A percentile compares a stretch with the other conserved stretches of the same genome.
These are phyloP conservation scores for Rhodamnia rubescens DNA, from an alignment of 345 rosid genomes.

Conservation along the genomic window DNA sequence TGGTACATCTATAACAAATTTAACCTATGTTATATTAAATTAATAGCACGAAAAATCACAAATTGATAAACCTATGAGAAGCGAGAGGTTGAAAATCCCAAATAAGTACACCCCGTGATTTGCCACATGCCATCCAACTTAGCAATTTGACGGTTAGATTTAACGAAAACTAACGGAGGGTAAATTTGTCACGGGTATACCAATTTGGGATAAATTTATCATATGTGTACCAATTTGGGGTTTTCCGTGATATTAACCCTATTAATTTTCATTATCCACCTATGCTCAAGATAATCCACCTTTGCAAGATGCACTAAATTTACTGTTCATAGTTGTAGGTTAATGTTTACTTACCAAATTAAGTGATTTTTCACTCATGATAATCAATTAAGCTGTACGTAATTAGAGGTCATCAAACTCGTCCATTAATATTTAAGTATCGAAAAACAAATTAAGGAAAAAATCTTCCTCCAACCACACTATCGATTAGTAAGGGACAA, in stretches of 20 bases:
- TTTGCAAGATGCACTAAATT: neutral
- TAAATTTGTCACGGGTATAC: too few species aligned
- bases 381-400: neutral
- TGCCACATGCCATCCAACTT: too few species aligned
- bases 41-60: too few species aligned
- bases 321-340: neutral
- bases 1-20: too few species aligned
- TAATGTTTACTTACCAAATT: neutral
- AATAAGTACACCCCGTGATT: too few species aligned
- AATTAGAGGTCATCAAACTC: neutral
- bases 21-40: too few species aligned
- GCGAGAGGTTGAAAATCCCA: too few species aligned
- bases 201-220: too few species aligned
- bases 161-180: too few species aligned
- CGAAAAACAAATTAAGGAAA: neutral
- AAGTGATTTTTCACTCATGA: neutral
- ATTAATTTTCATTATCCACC: neutral
- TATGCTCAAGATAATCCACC: neutral
- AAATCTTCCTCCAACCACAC: neutral
- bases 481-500: neutral
- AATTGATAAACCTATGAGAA: too few species aligned
- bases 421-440: neutral
- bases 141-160: too few species aligned
- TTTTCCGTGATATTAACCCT: neutral
- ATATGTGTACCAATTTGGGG: too few species aligned